Base-by-base conservation (phyloP, 768 basidiomycete species). In the Leccinum broughii region DNA sequence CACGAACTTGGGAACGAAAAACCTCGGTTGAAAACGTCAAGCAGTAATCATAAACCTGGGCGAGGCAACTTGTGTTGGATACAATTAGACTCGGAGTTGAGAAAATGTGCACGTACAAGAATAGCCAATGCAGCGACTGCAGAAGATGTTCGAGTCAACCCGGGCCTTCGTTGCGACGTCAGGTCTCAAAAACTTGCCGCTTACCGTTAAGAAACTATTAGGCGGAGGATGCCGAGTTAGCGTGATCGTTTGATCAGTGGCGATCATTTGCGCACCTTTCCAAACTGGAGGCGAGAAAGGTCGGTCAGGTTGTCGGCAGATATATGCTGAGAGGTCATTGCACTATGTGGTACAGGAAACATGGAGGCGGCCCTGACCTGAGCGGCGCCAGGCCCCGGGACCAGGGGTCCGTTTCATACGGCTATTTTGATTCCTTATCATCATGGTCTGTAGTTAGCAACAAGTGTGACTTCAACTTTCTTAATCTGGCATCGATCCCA, bases 1-100 rank as follows among this genome's bases (percentile, higher is more conserved):
- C 7, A 39, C 7, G 15, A 39, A 17, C 15, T 39, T 17, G 15
- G 11, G 11, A 9, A 26, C 17, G 26, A 56, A 28, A 7, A 22
- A 71, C 70, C 66, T 71, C 70, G 5, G 55, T 34, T 26, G 59
- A 39, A 39, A 71, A 62, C 2, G 70, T 71, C 24, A 71, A 54
- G 35, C 58, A 68, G 46, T 71, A 72, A 39, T 72, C 70, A 10
- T 53, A 64, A 22, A 37, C 34, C 70, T 69, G 49, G 14, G 39
- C 3, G 6, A 22, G 37, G 15, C 15, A 39, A 39, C 37, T 8
- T 17, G 15, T 39, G 37, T 39, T 8, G 37, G 46, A 20, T 10
- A 60, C 3, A 8, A n/a, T 41, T 24, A 35, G 17, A 49, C 24
- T 15, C 48, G 48, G 24, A 5, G 9, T 7, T 0, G 6, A 48